Evolutionary conservation across 1,284 basidiomycete genomes (phyloP).

Genomic region (Pseudozyma tsukubaensis): DNA sequence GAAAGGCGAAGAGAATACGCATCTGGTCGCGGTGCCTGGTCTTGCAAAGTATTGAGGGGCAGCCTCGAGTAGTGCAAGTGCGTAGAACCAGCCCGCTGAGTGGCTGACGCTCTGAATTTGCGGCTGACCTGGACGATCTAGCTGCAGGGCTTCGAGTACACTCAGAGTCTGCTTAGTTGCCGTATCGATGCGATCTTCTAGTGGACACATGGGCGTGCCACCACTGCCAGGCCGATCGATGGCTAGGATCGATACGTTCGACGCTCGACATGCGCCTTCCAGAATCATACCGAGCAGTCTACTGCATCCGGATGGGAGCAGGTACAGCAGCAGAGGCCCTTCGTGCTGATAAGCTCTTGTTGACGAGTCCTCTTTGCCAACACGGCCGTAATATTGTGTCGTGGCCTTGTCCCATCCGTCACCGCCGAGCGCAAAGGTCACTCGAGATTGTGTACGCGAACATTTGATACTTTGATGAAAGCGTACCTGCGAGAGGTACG

Average conservation of each 20-base stretch:
- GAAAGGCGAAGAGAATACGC: conserved; percentile 24
- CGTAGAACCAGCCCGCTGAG: conserved; percentile 25
- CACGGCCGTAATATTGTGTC: conserved; percentile 12
- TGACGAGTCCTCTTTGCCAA: not conserved
- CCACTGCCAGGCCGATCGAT: conserved; percentile 29
- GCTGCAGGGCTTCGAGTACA: conserved; percentile 21
- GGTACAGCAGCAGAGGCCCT: conserved; percentile 17
- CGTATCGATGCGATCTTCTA: conserved; percentile 8
- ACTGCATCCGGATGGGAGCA: conserved; percentile 25
- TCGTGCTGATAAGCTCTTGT: conserved; percentile 1
- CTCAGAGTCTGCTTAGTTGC: conserved; percentile 18
- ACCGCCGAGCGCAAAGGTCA: conserved; percentile 22
- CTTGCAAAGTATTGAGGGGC: conserved; percentile 23
- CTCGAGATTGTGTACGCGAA: conserved; percentile 16
- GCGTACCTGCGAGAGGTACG: conserved; percentile 25
- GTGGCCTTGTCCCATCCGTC: conserved; percentile 20
- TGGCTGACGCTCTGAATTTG: conserved; percentile 15
- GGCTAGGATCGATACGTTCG: conserved; percentile 19
- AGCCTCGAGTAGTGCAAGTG: conserved; percentile 17
- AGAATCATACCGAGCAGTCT: conserved; percentile 16
- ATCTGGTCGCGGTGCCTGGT: conserved; percentile 4
- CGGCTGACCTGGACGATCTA: conserved; percentile 7
- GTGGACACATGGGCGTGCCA: conserved; percentile 12
- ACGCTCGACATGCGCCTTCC: conserved; percentile 11
- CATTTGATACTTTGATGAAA: conserved; percentile 19